Percentiles rank a stretch among this genome's conserved stretches.
Conservation (phyloP, 1,139 yeast species). For the Diutina siamensis region DNA sequence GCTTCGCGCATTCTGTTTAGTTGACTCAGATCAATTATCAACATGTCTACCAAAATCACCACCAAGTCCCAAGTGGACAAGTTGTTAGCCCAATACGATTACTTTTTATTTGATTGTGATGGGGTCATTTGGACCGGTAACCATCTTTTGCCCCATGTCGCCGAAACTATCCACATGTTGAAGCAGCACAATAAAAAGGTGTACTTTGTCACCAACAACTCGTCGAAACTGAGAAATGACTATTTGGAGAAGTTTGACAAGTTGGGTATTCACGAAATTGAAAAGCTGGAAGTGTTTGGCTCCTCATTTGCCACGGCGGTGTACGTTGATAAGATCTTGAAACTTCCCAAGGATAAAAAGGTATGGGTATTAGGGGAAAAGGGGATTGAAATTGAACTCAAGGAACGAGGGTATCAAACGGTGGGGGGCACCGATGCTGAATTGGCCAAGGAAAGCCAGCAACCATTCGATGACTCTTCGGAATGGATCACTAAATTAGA, state of each 20-base stretch:
- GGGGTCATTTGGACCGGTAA: slow-evolving; percentile 41
- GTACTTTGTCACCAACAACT: slow-evolving; percentile 88
- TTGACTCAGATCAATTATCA: too few species aligned
- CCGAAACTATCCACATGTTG: slow-evolving; percentile 27
- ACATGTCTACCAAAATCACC: slow-evolving; percentile 15
- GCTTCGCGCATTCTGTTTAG: too few species aligned
- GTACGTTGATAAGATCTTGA: slow-evolving; percentile 64
- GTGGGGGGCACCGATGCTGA: neutral
- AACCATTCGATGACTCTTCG: neutral
- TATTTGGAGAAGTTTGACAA: slow-evolving; percentile 67
- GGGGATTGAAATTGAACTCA: slow-evolving; percentile 22
- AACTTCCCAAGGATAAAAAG: slow-evolving; percentile 54
- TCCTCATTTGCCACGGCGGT: slow-evolving; percentile 88
- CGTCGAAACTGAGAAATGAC: slow-evolving; percentile 75
- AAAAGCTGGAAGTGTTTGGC: slow-evolving; percentile 73
- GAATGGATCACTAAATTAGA: slow-evolving; percentile 32
- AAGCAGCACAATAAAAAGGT: slow-evolving; percentile 41
- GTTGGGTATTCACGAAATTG: slow-evolving; percentile 55
- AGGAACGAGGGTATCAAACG: slow-evolving; percentile 18
- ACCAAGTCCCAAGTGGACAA: slow-evolving; percentile 33
- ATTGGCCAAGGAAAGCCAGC: neutral
- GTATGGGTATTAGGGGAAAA: slow-evolving; percentile 38
- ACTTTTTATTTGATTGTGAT: slow-evolving; percentile 38
- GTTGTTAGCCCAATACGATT: slow-evolving; percentile 58
- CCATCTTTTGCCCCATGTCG: slow-evolving; percentile 29